Evolutionary conservation across 371 early-diverging fungal species (phyloP), one percentile per base, ranked within the genome.

Genomic region (Mucor ambiguus): DNA sequence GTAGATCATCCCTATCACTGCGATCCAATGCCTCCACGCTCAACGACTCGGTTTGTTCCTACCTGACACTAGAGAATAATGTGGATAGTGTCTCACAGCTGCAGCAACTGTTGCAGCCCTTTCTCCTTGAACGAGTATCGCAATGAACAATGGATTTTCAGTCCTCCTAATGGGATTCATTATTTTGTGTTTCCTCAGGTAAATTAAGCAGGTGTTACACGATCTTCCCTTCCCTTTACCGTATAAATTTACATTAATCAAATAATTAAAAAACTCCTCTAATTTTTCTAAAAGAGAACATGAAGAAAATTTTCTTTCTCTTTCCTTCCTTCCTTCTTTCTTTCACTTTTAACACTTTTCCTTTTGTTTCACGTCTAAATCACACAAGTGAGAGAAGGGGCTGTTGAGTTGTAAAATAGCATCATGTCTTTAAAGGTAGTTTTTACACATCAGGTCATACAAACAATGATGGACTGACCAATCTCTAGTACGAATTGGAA

Each of bases 401-500:
- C 41, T 41, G 46, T 46, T 46, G 46, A 46, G 46, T 20, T 22
- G 46, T 22, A 8, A 24, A 22, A 33, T 30, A n/a, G 26, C 43
- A 14, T 55, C 28, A 69, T 69, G 70, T 33, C 70, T 38, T 61
- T 65, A 16, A 64, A 61, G 66, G 70, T 69, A 61, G 18, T 24
- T 24, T n/a, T 24, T 49, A 2, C 24, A 48, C 33, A 35, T 12
- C 10, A 49, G 20, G 24, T 49, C 26, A 49, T 49, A 49, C 26
- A 49, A 52, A 41, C 30, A 60, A 43, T 24, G 32, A 43, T 29
- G 16, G 26, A 54, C 54, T 54, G 26, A 30, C 46, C 46, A 9
- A 46, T 22, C 46, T 38, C 9, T 60, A 83, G 83, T 72, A 78
- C 63, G 84, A 83, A 66, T 66, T 79, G 33, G 78, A 81, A 67